These are phyloP conservation scores for Papiliotrema laurentii DNA, from an alignment of 1,284 basidiomycete species.

Conservation along the genomic window DNA sequence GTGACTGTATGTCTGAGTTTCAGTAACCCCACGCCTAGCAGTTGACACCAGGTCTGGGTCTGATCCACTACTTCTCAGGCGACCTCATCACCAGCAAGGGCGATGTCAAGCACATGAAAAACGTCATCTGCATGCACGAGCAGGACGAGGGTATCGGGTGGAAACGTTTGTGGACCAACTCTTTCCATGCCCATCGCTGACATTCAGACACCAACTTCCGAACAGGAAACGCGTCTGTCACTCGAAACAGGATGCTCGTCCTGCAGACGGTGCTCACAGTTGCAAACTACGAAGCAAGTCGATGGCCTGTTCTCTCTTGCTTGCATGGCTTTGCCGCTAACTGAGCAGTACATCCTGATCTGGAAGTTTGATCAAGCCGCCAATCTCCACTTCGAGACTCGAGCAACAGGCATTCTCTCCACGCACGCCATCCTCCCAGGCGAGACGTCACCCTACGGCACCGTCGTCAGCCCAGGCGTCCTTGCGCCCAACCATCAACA, in stretches of 20 bases:
- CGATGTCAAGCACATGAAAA: not conserved
- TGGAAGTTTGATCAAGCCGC: constrained; percentile 49
- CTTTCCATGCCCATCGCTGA: too few relatives aligned
- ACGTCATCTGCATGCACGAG: too few relatives aligned
- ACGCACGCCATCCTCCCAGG: constrained; percentile 44
- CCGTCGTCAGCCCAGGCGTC: constrained; percentile 47
- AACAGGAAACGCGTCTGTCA: too few relatives aligned
- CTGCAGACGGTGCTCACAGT: not conserved
- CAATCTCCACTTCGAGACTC: constrained; percentile 47
- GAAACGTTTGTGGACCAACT: too few relatives aligned
- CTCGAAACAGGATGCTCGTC: not conserved
- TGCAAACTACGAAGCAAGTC: not conserved
- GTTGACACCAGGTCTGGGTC: not conserved
- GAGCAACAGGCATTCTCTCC: constrained; percentile 50
- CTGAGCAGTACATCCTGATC: constrained; percentile 45
- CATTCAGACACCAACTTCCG: too few relatives aligned
- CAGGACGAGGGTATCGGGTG: too few relatives aligned
- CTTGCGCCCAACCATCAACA: constrained; percentile 49
- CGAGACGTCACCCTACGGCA: constrained; percentile 47
- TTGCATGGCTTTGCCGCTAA: too few relatives aligned
- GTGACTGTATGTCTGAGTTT: too few relatives aligned
- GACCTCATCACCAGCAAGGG: not conserved
- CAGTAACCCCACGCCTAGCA: too few relatives aligned
- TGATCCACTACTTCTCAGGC: not conserved
- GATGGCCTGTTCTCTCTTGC: not conserved